These are phyloP conservation scores for Acorus calamus DNA, from an alignment of 106 monocot species.

Conservation along the genomic window DNA sequence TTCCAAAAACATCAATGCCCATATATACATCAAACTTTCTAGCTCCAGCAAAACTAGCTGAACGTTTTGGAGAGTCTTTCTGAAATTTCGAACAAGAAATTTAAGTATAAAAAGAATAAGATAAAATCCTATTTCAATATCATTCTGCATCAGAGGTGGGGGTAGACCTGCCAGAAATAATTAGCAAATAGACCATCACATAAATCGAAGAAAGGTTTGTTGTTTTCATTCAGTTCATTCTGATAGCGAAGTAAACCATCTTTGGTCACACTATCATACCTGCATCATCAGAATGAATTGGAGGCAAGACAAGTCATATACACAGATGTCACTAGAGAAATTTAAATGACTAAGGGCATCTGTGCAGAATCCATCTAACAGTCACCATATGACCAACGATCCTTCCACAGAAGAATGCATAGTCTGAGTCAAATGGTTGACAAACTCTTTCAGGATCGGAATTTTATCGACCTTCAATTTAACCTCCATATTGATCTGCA, in stretches of 20 bases:
- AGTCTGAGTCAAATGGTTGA: conserved; percentile 53
- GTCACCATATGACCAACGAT: conserved; percentile 88
- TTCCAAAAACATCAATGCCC: conserved; percentile 96
- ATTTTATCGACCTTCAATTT: conserved; percentile 34
- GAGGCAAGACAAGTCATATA: neutral
- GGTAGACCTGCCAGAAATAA: conserved; percentile 70
- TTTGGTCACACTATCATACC: conserved; percentile 86
- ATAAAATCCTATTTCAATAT: neutral
- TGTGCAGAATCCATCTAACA: neutral
- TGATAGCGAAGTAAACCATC: conserved; percentile 67
- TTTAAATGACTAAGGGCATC: neutral
- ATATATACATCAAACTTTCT: conserved; percentile 83
- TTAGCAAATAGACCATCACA: conserved; percentile 95
- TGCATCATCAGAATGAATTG: conserved; percentile 22
- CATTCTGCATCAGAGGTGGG: neutral
- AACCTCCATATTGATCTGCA: conserved; percentile 94
- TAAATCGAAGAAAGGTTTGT: conserved; percentile 93
- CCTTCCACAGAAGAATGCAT: conserved; percentile 65
- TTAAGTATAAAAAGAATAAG: conserved; percentile 1
- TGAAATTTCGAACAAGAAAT: conserved; percentile 18
- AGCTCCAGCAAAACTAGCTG: conserved; percentile 52
- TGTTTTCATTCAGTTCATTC: conserved; percentile 57
- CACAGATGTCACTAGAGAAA: neutral
- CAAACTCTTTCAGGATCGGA: conserved; percentile 70
- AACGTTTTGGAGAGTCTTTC: conserved; percentile 40